phyloP scores from a whole-genome alignment of 2,329 filamentous ascomycete genomes.

The Paraphoma chrysanthemicola region DNA sequence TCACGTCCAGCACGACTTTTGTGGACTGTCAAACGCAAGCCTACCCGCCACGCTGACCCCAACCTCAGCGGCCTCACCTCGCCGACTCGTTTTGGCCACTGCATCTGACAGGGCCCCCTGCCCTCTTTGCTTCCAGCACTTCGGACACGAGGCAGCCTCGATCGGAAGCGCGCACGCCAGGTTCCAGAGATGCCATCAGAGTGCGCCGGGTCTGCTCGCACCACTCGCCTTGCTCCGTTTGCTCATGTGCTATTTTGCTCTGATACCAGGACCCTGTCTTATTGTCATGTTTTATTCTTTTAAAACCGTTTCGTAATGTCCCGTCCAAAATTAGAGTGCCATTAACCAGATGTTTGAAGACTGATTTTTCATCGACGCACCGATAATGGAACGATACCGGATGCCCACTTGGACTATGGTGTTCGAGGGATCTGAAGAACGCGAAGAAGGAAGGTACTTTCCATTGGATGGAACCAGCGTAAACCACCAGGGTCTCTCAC shows the following conservation, averaged over 20 bases:
- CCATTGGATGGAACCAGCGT: no score
- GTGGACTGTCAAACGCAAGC: conserved; percentile 12
- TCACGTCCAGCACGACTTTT: conserved; percentile 7
- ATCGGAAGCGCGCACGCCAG: conserved; percentile 22
- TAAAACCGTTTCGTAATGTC: background rate
- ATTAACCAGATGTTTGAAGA: background rate
- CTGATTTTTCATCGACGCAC: no score
- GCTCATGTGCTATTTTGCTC: background rate
- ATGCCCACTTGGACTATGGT: no score
- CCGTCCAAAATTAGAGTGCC: conserved; percentile 1
- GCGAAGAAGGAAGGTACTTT: no score
- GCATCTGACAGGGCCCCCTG: conserved; percentile 7
- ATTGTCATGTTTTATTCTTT: conserved; percentile 4
- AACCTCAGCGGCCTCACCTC: conserved; percentile 17
- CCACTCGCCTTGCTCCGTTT: conserved; percentile 3
- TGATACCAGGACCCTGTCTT: background rate
- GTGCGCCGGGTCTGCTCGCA: background rate
- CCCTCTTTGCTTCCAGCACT: conserved; percentile 17
- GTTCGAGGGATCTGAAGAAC: no score
- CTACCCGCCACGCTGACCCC: conserved; percentile 21
- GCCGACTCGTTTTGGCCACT: conserved; percentile 17
- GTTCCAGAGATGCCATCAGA: conserved; percentile 4
- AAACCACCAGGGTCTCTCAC: no score
- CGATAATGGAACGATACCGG: no score
- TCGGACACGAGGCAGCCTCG: conserved; percentile 16